Conservation (phyloP, 73 alveolate species). For the Urostyla sp. region DNA sequence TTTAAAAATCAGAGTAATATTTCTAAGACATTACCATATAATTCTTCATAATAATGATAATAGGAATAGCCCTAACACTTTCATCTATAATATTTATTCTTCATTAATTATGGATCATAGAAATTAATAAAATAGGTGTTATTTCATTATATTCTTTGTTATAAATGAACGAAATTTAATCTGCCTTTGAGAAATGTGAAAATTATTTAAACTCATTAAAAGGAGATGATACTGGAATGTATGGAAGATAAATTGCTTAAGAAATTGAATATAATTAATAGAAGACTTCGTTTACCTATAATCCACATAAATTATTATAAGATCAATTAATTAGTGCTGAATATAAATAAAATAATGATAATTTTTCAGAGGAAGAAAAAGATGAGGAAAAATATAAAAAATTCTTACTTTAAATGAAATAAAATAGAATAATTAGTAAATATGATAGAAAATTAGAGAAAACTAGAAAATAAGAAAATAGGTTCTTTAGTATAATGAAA, state of each 20-base stretch:
- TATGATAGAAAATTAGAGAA: background rate
- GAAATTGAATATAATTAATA: background rate
- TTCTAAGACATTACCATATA: background rate
- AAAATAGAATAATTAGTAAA: background rate
- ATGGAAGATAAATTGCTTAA: background rate
- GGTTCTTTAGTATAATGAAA: background rate
- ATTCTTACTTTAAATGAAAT: conserved; percentile 1
- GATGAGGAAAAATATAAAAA: conserved; percentile 28
- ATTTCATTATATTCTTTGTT: conserved; percentile 23
- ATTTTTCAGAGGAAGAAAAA: conserved; percentile 29
- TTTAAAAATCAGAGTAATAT: background rate
- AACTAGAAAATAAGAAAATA: background rate
- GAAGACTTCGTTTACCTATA: background rate
- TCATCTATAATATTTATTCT: background rate
- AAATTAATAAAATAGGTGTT: background rate
- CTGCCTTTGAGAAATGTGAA: conserved; percentile 19
- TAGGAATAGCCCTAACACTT: background rate
- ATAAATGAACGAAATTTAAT: conserved; percentile 13
- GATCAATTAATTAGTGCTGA: background rate
- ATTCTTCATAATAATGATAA: background rate
- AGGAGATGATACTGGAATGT: background rate
- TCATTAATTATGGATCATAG: conserved; percentile 4
- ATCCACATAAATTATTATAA: background rate
- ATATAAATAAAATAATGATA: no score
- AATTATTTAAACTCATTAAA: background rate